Conservation (phyloP, 805 yeast genomes). For the Danielia reshetovae region DNA sequence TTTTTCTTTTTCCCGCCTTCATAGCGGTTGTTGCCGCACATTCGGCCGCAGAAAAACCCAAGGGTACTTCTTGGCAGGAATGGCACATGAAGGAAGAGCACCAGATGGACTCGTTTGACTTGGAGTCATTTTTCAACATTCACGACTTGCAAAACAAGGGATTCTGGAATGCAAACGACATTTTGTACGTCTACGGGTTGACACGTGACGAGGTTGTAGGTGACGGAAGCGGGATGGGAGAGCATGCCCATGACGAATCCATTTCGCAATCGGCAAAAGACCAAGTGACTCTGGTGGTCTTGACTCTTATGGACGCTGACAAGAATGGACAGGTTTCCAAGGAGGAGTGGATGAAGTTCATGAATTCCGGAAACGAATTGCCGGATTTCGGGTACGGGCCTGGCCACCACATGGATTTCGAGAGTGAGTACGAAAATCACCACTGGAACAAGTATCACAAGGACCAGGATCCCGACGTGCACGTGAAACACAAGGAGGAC, state of each 20-base stretch:
- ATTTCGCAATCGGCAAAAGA: slow-evolving; percentile 53
- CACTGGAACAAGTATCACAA: slow-evolving; percentile 85
- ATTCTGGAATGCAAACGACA: slow-evolving; percentile 54
- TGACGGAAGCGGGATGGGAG: slow-evolving; percentile 86
- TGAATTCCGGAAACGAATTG: slow-evolving; percentile 60
- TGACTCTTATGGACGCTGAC: slow-evolving; percentile 61
- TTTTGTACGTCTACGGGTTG: slow-evolving; percentile 78
- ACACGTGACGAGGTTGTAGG: slow-evolving; percentile 71
- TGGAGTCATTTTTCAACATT: slow-evolving; percentile 70
- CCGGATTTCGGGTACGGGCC: slow-evolving; percentile 94
- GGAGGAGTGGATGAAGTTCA: slow-evolving; percentile 68
- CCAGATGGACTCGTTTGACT: slow-evolving; percentile 66
- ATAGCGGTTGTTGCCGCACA: not conserved
- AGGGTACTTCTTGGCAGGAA: slow-evolving; percentile 63
- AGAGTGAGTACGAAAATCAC: slow-evolving; percentile 88
- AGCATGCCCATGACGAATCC: slow-evolving; percentile 51
- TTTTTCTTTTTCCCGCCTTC: not conserved
- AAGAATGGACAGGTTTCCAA: slow-evolving; percentile 59
- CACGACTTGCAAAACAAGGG: slow-evolving; percentile 72
- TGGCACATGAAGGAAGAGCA: slow-evolving; percentile 95
- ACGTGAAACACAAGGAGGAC: slow-evolving; percentile 80
- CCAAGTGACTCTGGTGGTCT: slow-evolving; percentile 51
- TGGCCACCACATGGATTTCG: slow-evolving; percentile 93
- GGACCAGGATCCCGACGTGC: slow-evolving; percentile 78
- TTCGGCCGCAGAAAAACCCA: slow-evolving; percentile 6